Evolutionary conservation across 1,139 yeast genomes (phyloP).

Genomic region (Suhomyces bolitotheri): DNA sequence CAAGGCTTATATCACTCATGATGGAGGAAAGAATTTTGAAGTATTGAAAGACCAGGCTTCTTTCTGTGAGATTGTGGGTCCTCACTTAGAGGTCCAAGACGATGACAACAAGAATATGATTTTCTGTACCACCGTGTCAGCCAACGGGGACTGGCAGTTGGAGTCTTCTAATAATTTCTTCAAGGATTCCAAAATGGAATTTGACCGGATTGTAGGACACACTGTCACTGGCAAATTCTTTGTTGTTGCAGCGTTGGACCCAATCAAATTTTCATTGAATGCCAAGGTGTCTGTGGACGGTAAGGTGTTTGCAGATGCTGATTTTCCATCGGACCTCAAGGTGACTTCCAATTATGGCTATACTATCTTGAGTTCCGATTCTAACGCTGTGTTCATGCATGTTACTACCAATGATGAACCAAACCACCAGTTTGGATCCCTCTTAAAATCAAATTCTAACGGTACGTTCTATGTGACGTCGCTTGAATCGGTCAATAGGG

Average conservation of each 20-base stretch:
- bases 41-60: constrained; percentile 51
- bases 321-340: constrained; percentile 69
- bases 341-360: constrained; percentile 74
- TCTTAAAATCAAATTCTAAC: constrained; percentile 90
- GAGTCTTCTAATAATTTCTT: constrained; percentile 59
- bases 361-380: constrained; percentile 75
- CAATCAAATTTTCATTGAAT: constrained; percentile 44
- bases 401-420: constrained; percentile 61
- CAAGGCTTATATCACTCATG: constrained; percentile 58
- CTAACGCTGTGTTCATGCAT: constrained; percentile 79
- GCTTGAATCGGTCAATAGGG: constrained; percentile 74
- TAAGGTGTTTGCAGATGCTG: constrained; percentile 70
- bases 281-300: constrained; percentile 87
- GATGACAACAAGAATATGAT: constrained; percentile 52
- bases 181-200: constrained; percentile 35
- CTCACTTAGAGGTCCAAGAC: constrained; percentile 38
- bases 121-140: constrained; percentile 55
- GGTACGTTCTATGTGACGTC: constrained; percentile 88
- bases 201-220: constrained; percentile 61
- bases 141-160: constrained; percentile 33
- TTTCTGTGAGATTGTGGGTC: constrained; percentile 68
- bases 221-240: constrained; percentile 67
- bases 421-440: constrained; percentile 68
- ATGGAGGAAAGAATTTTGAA: constrained; percentile 65
- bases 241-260: constrained; percentile 63